A percentile compares a stretch with the other conserved stretches of the same genome.
Evolutionary conservation across 495 filamentous ascomycete genomes (phyloP).

Genomic region (Filosporella fistucella): DNA sequence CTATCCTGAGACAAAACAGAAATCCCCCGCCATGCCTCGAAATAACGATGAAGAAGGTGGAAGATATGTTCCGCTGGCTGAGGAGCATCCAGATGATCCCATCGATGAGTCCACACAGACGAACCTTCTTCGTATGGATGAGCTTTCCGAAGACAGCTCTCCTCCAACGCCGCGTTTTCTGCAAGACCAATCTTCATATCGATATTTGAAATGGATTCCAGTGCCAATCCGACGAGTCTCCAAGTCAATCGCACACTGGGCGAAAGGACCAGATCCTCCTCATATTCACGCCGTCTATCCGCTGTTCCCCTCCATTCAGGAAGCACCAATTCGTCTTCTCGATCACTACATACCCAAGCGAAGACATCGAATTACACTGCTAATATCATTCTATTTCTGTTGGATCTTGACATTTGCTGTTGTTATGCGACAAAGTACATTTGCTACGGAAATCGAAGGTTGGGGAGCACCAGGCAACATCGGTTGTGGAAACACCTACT

Average conservation of each 20-base stretch:
- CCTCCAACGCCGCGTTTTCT: constrained; percentile 34
- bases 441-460: constrained; percentile 60
- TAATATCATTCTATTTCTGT: constrained; percentile 56
- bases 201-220: constrained; percentile 41
- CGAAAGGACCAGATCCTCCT: constrained; percentile 65
- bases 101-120: constrained; percentile 18
- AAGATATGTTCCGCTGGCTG: constrained; percentile 1
- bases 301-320: constrained; percentile 63
- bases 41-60: constrained; percentile 13
- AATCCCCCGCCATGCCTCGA: not conserved
- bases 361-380: constrained; percentile 51
- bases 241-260: constrained; percentile 52
- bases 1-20: not conserved
- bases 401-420: constrained; percentile 73
- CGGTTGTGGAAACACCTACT: constrained; percentile 60
- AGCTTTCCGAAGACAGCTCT: constrained; percentile 20
- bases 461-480: constrained; percentile 63
- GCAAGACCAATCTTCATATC: constrained; percentile 30
- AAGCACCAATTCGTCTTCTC: constrained; percentile 59
- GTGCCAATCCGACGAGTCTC: constrained; percentile 36
- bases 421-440: constrained; percentile 59
- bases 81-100: constrained; percentile 23
- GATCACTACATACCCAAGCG: constrained; percentile 59
- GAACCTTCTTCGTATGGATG: constrained; percentile 18
- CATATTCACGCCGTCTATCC: constrained; percentile 62